Evolutionary conservation across 2,329 filamentous ascomycete genomes (phyloP), one percentile per base, ranked within the genome.

Genomic region (Madurella mycetomatis): DNA sequence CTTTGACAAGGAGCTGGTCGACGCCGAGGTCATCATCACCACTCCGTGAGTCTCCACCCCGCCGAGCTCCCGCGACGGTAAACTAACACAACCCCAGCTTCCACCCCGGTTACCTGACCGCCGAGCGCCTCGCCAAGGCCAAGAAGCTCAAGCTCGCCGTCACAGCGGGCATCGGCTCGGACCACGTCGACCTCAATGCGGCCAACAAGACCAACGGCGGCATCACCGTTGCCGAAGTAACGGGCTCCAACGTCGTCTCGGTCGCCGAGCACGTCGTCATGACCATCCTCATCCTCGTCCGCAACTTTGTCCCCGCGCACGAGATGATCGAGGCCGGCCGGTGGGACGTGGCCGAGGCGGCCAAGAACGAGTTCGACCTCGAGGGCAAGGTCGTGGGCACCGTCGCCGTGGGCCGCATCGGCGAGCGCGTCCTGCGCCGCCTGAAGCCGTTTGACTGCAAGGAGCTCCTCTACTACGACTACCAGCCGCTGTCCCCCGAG

Each of bases 381-480:
- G 94, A 97, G 83, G 81, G 82, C 81, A 99, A 99, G 85, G 89
- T 95, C 47, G 94, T 99, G 65, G 94, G 94, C 68, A 99, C 94
- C 70, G 94, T 99, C 56, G 94, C 89, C 68, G 92, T 97, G 60
- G 94, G 94, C 73, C 90, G 94, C 72, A 99, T 99, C 67, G 94
- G 94, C 68, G 92, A 97, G 85, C 92, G 94, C 76, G 94, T 99
- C 55, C 85, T 99, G 66, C 88, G 92, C 74, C 86, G 94, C 64
- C 87, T 99, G 68, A 95, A 95, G 85, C 80, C 92, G 64, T 99
- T 99, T 71, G 92, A 96, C 81, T 99, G 94, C 90, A 96, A 96
- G 86, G 92, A 97, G 82, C 84, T 99, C 48, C 84, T 97, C 61
- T 99, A 99, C 88, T 97, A 89, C 73, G 94, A 99, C 80, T 99